Percentiles rank a stretch among this genome's conserved stretches.
Conservation (phyloP, 495 filamentous ascomycete species). For the Barbatosphaeria neglecta region DNA sequence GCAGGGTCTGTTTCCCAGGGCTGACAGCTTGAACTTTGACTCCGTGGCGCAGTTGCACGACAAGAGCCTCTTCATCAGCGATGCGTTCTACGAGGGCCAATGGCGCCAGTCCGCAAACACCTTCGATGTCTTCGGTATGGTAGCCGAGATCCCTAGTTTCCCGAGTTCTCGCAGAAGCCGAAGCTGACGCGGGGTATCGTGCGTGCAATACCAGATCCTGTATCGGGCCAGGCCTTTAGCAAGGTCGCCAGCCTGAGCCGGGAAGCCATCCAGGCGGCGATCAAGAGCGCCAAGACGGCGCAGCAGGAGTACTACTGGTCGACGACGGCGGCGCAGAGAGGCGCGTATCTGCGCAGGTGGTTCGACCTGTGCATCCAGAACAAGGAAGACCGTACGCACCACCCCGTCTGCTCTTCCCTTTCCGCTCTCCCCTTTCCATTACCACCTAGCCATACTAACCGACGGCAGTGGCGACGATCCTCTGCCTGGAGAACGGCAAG, state of each 20-base stretch:
- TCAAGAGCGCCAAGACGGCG: conserved; percentile 10
- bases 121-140: conserved; percentile 9
- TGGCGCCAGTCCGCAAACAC: conserved; percentile 4
- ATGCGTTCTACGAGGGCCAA: conserved; percentile 7
- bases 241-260: conserved; percentile 3
- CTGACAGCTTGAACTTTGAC: background rate
- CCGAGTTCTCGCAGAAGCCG: too few species aligned
- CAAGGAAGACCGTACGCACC: conserved; percentile 45
- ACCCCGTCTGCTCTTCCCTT: too few species aligned
- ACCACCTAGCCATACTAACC: too few species aligned
- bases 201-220: conserved; percentile 1
- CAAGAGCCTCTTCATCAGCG: conserved; percentile 3
- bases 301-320: conserved; percentile 41
- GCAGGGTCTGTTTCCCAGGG: too few species aligned
- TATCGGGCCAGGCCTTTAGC: conserved; percentile 5
- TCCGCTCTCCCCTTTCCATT: too few species aligned
- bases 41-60: conserved; percentile 2
- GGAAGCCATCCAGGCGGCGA: conserved; percentile 16
- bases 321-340: conserved; percentile 54
- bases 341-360: conserved; percentile 62
- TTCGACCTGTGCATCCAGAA: conserved; percentile 67
- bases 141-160: background rate
- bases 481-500: conserved; percentile 53
- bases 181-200: background rate
- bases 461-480: conserved; percentile 53